Evolutionary conservation across 768 basidiomycete genomes (phyloP).

Genomic region (Neoboletus brunneissimus): DNA sequence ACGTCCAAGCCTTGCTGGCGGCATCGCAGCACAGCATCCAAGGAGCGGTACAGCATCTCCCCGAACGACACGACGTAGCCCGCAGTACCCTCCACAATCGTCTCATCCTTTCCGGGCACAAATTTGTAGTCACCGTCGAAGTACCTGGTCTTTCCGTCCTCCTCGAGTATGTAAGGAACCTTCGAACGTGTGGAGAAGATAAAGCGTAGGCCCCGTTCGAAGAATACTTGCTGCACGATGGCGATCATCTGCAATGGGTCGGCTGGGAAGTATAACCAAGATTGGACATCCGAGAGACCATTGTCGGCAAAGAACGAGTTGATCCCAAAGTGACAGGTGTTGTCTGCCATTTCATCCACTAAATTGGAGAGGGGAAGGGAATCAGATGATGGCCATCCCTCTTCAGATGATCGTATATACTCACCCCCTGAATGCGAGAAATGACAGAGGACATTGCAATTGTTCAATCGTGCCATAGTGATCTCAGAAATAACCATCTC

Average conservation of each 20-base stretch:
- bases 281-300: conserved; percentile 75
- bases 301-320: conserved; percentile 90
- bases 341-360: conserved; percentile 73
- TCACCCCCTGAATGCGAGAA: conserved; percentile 86
- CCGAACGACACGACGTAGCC: conserved; percentile 87
- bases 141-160: conserved; percentile 62
- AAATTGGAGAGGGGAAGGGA: neutral
- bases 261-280: conserved; percentile 86
- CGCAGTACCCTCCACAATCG: conserved; percentile 69
- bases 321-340: conserved; percentile 65
- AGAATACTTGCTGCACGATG: conserved; percentile 75
- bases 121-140: conserved; percentile 75
- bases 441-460: conserved; percentile 84
- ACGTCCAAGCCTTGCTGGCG: conserved; percentile 73
- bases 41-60: conserved; percentile 82
- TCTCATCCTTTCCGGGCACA: conserved; percentile 80
- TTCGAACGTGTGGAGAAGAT: conserved; percentile 89
- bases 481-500: conserved; percentile 90
- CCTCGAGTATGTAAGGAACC: conserved; percentile 81
- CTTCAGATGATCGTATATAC: conserved; percentile 19
- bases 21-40: conserved; percentile 76
- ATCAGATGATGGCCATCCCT: neutral
- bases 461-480: conserved; percentile 90
- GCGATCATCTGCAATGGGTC: conserved; percentile 80
- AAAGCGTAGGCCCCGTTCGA: conserved; percentile 78